A percentile compares a stretch with the other conserved stretches of the same genome.
Evolutionary conservation across 768 basidiomycete species (phyloP).

Genomic region (Agaricus sinodeliciosus): DNA sequence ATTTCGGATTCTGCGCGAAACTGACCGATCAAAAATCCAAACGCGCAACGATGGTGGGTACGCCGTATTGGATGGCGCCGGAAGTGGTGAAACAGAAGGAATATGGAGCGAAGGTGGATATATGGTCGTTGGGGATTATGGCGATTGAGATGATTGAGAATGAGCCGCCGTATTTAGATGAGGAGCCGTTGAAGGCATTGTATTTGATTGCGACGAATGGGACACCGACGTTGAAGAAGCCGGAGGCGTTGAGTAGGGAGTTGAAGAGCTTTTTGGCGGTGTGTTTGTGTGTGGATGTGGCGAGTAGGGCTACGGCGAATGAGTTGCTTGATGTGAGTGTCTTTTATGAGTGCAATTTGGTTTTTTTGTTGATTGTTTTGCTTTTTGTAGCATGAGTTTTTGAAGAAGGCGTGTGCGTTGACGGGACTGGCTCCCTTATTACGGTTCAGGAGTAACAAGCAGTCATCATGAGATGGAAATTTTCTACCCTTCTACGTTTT

Average conservation of each 20-base stretch:
- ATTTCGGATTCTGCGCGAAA: constrained; percentile 96
- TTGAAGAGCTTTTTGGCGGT: constrained; percentile 95
- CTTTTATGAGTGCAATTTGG: no score
- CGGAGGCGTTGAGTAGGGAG: constrained; percentile 85
- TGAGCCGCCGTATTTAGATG: constrained; percentile 92
- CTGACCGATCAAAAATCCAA: constrained; percentile 95
- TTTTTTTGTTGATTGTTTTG: no score
- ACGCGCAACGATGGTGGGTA: constrained; percentile 97
- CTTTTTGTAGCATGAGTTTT: constrained; percentile 81
- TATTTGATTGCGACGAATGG: constrained; percentile 98
- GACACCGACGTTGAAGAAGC: constrained; percentile 95
- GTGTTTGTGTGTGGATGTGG: constrained; percentile 96
- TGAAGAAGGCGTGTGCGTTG: constrained; percentile 81
- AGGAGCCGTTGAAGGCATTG: constrained; percentile 90
- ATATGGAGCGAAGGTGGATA: constrained; percentile 94
- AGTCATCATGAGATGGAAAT: constrained; percentile 29
- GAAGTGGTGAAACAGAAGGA: constrained; percentile 97
- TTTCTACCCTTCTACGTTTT: background rate
- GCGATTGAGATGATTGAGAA: constrained; percentile 99
- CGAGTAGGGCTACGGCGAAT: constrained; percentile 83
- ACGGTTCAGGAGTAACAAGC: constrained; percentile 68
- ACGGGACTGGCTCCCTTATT: constrained; percentile 82
- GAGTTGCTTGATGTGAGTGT: constrained; percentile 74
- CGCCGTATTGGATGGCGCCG: constrained; percentile 99
- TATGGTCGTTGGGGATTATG: constrained; percentile 98